These are phyloP conservation scores for Cyberlindnera euphorbiae DNA, from an alignment of 805 yeast species.

Conservation along the genomic window DNA sequence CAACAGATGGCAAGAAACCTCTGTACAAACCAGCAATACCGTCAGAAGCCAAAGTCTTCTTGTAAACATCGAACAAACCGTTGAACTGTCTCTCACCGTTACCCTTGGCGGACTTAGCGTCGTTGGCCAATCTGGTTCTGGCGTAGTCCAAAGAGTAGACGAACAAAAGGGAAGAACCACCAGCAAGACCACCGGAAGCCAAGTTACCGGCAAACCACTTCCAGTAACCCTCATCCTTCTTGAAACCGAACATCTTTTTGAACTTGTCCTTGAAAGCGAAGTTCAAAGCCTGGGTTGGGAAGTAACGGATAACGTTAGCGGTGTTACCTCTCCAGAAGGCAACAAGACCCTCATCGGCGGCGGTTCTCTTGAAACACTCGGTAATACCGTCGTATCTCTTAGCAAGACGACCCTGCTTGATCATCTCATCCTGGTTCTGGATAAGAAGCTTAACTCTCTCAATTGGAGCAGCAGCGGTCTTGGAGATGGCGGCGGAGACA, in stretches of 20 bases:
- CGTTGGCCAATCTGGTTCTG: slow-evolving; percentile 98
- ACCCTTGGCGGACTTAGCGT: slow-evolving; percentile 81
- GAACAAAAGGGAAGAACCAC: slow-evolving; percentile 90
- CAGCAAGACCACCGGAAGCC: slow-evolving; percentile 98
- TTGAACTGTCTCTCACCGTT: slow-evolving; percentile 92
- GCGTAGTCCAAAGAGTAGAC: slow-evolving; percentile 98
- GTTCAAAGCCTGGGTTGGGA: slow-evolving; percentile 99
- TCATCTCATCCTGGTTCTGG: slow-evolving; percentile 98
- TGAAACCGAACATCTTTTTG: slow-evolving; percentile 94
- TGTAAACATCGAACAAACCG: slow-evolving; percentile 95
- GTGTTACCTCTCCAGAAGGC: slow-evolving; percentile 99
- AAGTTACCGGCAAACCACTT: slow-evolving; percentile 96
- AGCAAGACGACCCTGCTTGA: slow-evolving; percentile 94
- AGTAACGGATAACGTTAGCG: slow-evolving; percentile 97
- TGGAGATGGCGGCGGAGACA: slow-evolving; percentile 98
- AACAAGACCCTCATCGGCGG: slow-evolving; percentile 85
- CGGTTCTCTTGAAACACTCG: slow-evolving; percentile 94
- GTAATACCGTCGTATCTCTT: slow-evolving; percentile 82
- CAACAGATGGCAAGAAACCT: slow-evolving; percentile 98
- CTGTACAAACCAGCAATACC: slow-evolving; percentile 99
- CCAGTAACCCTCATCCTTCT: slow-evolving; percentile 92
- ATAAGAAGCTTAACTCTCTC: slow-evolving; percentile 95
- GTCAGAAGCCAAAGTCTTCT: slow-evolving; percentile 90
- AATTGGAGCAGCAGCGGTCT: slow-evolving; percentile 97
- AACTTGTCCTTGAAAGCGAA: slow-evolving; percentile 98